These are phyloP conservation scores for Tuber magnatum DNA, from an alignment of 495 filamentous ascomycete genomes.

Conservation along the genomic window DNA sequence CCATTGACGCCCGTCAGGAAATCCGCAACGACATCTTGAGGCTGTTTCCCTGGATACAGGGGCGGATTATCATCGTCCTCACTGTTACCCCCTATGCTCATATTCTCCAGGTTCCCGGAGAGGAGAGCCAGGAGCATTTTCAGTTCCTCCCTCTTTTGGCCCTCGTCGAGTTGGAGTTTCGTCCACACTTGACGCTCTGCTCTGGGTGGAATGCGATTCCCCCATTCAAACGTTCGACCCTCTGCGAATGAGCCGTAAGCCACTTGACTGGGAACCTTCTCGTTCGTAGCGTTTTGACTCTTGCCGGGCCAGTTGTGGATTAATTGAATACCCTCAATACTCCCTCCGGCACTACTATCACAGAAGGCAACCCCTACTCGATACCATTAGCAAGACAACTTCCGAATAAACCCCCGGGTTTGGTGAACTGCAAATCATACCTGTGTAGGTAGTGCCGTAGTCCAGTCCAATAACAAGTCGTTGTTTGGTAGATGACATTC, in stretches of 20 bases:
- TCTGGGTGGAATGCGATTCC: neutral
- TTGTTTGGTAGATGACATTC: neutral
- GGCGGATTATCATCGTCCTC: neutral
- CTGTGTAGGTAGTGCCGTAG: neutral
- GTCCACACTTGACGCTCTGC: neutral
- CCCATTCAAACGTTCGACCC: neutral
- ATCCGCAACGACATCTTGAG: neutral
- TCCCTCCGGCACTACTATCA: neutral
- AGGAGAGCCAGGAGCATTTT: constrained; percentile 1
- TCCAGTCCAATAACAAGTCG: neutral
- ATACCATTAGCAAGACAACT: neutral
- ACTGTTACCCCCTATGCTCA: neutral
- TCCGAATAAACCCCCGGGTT: neutral
- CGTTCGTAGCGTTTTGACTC: neutral
- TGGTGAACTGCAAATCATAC: neutral
- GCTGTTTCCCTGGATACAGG: neutral
- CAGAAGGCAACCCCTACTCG: neutral
- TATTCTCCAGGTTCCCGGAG: neutral
- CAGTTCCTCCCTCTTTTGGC: neutral
- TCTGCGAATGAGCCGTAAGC: neutral
- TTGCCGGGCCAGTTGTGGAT: constrained; percentile 2
- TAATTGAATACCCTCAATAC: neutral
- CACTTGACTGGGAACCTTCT: neutral
- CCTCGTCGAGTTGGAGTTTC: neutral
- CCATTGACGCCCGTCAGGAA: neutral